These are phyloP conservation scores for Globisporangium orthogonon DNA, from an alignment of 352 stramenopile genomes.

Conservation along the genomic window DNA sequence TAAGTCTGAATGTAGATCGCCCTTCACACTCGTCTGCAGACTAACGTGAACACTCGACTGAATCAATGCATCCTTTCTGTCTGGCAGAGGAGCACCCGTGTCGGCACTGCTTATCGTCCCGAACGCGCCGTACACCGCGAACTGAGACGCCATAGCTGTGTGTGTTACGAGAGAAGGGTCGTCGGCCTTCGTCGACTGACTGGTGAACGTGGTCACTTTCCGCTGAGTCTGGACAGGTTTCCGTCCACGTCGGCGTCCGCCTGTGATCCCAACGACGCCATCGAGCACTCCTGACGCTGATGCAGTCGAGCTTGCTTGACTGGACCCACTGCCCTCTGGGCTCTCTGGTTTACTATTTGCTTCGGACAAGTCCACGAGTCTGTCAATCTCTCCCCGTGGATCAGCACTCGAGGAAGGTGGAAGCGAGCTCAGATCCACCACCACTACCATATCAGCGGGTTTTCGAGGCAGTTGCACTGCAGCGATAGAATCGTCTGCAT, in stretches of 20 bases:
- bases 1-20: no score
- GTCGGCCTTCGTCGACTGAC: not conserved
- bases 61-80: not conserved
- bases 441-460: not conserved
- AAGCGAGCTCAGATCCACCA: not conserved
- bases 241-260: constrained; percentile 9
- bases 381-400: no score
- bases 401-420: not conserved
- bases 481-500: not conserved
- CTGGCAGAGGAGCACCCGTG: not conserved
- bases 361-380: not conserved
- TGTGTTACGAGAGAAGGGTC: not conserved
- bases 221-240: constrained; percentile 11
- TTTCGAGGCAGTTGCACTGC: not conserved
- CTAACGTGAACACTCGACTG: not conserved
- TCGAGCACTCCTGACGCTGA: not conserved
- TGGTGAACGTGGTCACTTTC: not conserved
- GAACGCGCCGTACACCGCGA: constrained; percentile 14
- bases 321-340: not conserved
- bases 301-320: not conserved
- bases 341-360: not conserved
- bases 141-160: constrained; percentile 4
- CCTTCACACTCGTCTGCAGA: not conserved
- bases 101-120: constrained; percentile 3
- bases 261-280: not conserved